Evolutionary conservation across 2,329 filamentous ascomycete species (phyloP).

Genomic region (Juglanconis sp.): DNA sequence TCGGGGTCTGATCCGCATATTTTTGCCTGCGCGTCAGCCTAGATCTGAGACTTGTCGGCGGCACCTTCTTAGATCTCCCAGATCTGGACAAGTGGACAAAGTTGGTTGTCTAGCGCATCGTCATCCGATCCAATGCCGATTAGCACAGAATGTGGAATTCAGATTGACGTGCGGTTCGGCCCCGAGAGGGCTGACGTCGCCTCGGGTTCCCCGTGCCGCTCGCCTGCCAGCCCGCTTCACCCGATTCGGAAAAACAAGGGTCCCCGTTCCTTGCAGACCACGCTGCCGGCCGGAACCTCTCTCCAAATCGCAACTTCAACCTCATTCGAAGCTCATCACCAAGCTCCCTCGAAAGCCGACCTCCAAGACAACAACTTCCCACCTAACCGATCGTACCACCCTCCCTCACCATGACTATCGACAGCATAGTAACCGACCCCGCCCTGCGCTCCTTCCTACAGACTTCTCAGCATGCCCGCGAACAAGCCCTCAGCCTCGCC

Average conservation of each 20-base stretch:
- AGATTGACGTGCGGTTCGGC: no score
- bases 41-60: no score
- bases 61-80: background rate
- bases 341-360: background rate
- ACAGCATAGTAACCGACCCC: constrained; percentile 60
- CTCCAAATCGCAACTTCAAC: background rate
- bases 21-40: no score
- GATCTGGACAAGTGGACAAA: no score
- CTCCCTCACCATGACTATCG: constrained; percentile 45
- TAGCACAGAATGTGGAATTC: no score
- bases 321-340: background rate
- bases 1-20: no score
- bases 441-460: constrained; percentile 66
- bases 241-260: background rate
- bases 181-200: no score
- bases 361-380: background rate
- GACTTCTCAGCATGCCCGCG: constrained; percentile 69
- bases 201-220: no score
- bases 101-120: no score
- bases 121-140: no score
- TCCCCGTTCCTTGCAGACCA: background rate
- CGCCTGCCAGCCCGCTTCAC: background rate
- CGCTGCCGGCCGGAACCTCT: background rate
- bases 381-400: background rate
- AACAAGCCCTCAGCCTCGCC: constrained; percentile 67